These are phyloP conservation scores for Trypanosoma conorhini DNA, from an alignment of 208 protist species.

Conservation along the genomic window DNA sequence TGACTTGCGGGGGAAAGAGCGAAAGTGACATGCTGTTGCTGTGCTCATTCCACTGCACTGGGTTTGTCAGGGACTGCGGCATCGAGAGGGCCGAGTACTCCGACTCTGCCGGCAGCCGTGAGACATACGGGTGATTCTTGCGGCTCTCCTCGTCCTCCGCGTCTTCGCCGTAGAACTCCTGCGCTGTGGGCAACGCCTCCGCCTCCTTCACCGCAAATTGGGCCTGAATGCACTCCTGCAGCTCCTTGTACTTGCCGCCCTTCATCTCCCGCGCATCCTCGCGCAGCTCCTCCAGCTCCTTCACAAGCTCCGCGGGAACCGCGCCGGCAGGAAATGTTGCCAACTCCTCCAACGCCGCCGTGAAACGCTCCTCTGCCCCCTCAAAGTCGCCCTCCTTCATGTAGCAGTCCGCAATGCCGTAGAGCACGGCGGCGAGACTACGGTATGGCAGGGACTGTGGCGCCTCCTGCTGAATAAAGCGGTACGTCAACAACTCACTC, in stretches of 20 bases:
- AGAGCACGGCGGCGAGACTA: constrained; percentile 62
- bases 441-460: constrained; percentile 38
- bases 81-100: constrained; percentile 72
- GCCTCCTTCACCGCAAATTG: constrained; percentile 64
- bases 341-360: constrained; percentile 58
- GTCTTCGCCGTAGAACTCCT: constrained; percentile 62
- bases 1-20: constrained; percentile 66
- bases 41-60: constrained; percentile 62
- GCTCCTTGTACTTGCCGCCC: constrained; percentile 61
- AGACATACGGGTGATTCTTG: constrained; percentile 61
- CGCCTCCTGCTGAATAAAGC: constrained; percentile 52
- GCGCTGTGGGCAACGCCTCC: constrained; percentile 56
- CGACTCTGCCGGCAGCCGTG: constrained; percentile 45
- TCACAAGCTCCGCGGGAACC: constrained; percentile 50
- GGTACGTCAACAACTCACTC: constrained; percentile 77
- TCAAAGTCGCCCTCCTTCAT: constrained; percentile 85
- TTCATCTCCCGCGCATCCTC: constrained; percentile 83
- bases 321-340: constrained; percentile 48
- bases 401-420: constrained; percentile 85
- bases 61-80: constrained; percentile 61
- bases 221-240: constrained; percentile 68
- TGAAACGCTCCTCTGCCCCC: constrained; percentile 73
- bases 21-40: constrained; percentile 79
- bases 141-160: constrained; percentile 30
- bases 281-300: constrained; percentile 71